Evolutionary conservation across 306 rosid genomes (phyloP).

Genomic region (Malus orientalis): DNA sequence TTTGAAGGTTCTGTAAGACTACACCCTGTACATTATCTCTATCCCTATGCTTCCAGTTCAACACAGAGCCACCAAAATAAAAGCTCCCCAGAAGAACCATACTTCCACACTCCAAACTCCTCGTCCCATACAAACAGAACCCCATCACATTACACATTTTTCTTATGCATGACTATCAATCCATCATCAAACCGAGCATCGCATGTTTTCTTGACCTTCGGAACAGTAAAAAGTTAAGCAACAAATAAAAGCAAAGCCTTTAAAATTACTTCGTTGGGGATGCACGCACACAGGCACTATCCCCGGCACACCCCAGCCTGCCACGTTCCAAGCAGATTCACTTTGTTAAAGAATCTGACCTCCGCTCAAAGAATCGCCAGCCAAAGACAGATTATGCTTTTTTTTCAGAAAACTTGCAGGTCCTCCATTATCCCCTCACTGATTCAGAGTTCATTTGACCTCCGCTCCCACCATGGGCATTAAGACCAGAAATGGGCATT

Average conservation of each 20-base stretch:
- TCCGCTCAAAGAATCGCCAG: neutral
- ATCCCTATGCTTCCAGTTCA: conserved; percentile 29
- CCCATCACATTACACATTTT: conserved; percentile 42
- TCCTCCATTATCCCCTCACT: conserved; percentile 35
- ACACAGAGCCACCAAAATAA: conserved; percentile 45
- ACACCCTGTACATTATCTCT: conserved; percentile 34
- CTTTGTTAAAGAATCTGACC: neutral
- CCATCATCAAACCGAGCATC: conserved; percentile 20
- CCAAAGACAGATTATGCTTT: neutral
- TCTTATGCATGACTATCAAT: conserved; percentile 8
- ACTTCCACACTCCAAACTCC: conserved; percentile 11
- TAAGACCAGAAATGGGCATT: conserved; percentile 51
- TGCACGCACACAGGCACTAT: neutral
- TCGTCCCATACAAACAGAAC: neutral
- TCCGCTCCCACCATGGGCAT: conserved; percentile 32
- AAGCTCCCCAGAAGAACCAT: conserved; percentile 34
- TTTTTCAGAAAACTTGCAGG: neutral
- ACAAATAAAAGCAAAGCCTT: conserved; percentile 14
- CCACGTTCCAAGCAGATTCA: neutral
- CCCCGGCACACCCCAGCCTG: neutral
- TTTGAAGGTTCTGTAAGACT: conserved; percentile 25
- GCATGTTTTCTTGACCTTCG: conserved; percentile 12
- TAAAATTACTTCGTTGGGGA: conserved; percentile 11
- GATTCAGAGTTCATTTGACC: conserved; percentile 74
- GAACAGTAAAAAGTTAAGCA: neutral